Base-by-base conservation (phyloP, 1,284 basidiomycete species). In the Sporisorium exsertum region DNA sequence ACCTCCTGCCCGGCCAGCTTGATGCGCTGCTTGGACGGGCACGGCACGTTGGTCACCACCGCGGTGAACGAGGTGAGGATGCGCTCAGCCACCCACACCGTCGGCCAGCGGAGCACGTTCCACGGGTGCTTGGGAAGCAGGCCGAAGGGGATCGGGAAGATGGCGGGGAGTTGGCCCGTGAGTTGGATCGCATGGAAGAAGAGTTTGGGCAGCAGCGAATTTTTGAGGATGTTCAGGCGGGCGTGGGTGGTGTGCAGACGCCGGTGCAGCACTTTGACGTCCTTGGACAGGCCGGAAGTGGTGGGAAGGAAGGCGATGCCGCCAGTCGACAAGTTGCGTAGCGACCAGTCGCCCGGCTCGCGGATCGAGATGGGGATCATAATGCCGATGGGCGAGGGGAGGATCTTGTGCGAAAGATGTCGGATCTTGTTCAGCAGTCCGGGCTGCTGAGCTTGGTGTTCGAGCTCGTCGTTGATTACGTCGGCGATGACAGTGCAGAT, bases 41-140 rank as follows among this genome's bases (percentile, higher is more conserved):
- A 83, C 16, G 83, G 83, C 13, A 85, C 83, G 47, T 85, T 85
- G 24, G 83, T 85, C 18, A 84, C 64, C 5, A 85, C 79, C 10
- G 81, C 82, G 1, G 73, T 76, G 35, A 79, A 72, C 4, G 45
- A 72, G 9, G 71, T 65, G n/a, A 81, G 43, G 24, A 65, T 58
- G n/a, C 55, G 35, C 35, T 69, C 68, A 15, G 64, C 58, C 8
- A 66, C 65, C 53, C 56, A 59, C 1, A 61, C 58, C 4, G 64
- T 62, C 0, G 68, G 64, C 20, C 35, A 64, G 8, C 73, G 61
- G 0, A 72, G 24, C 27, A 64, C 22, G 42, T 76, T 76, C 35
- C 47, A 58, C 0, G 18, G 27, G 2, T 52, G 49, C 35, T 61
- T 67, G 20, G 73, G 73, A 1, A 76, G 55, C 22, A 71, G 26